A percentile compares a stretch with the other conserved stretches of the same genome.
These are phyloP conservation scores for Flaveria linearis DNA, from an alignment of 129 eudicot species.

Conservation along the genomic window DNA sequence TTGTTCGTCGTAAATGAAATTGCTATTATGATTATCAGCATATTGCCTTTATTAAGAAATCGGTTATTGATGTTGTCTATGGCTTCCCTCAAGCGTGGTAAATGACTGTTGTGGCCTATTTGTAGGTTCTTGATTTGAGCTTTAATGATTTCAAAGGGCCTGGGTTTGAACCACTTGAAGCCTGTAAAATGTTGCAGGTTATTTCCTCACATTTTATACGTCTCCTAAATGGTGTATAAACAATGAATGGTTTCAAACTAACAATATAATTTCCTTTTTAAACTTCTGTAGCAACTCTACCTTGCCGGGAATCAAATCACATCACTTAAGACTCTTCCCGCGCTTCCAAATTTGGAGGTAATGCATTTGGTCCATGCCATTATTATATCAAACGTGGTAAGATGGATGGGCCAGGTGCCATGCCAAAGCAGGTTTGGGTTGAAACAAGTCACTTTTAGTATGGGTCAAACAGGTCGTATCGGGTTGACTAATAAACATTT, in stretches of 20 bases:
- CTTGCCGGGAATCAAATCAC: conserved; percentile 98
- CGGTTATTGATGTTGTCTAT: not conserved
- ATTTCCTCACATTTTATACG: conserved; percentile 1
- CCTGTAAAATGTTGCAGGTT: conserved; percentile 91
- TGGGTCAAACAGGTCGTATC: not conserved
- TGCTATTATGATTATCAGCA: not conserved
- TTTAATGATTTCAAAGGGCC: conserved; percentile 97
- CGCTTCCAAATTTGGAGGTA: conserved; percentile 97
- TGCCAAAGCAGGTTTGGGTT: not conserved
- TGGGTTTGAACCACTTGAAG: conserved; percentile 95
- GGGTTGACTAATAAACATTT: not conserved
- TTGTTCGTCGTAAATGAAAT: not conserved
- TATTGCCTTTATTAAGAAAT: not conserved
- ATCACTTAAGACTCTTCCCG: conserved; percentile 86
- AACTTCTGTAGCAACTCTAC: conserved; percentile 83
- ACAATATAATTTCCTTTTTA: not conserved
- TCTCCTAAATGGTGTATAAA: not conserved
- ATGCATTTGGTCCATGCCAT: conserved; percentile 12
- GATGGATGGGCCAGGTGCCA: not conserved
- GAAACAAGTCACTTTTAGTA: not conserved
- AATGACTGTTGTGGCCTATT: conserved; percentile 21
- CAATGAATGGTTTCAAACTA: conserved; percentile 7
- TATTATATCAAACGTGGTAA: not conserved
- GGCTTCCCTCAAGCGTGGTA: conserved; percentile 18
- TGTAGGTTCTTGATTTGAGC: conserved; percentile 98